Conservation (phyloP, 2,329 filamentous ascomycete genomes). For the Colletotrichum sp. region DNA sequence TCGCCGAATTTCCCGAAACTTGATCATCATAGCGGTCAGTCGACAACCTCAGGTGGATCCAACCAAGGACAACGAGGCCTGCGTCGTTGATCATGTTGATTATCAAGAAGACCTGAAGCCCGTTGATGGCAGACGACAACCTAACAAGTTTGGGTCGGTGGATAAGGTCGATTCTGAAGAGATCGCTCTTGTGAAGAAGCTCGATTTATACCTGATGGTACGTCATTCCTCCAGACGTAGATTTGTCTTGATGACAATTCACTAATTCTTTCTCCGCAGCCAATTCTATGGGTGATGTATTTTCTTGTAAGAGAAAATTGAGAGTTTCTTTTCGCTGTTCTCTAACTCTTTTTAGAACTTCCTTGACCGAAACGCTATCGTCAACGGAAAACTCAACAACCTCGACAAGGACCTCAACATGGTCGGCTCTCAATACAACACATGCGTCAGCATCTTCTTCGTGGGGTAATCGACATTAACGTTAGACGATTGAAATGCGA, state of each 20-base stretch:
- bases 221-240: background rate
- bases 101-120: background rate
- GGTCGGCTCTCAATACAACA: conserved; percentile 30
- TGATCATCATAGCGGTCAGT: background rate
- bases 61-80: background rate
- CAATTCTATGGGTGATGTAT: conserved; percentile 23
- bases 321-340: rapidly evolving
- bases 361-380: conserved; percentile 32
- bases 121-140: background rate
- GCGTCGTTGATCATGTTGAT: background rate
- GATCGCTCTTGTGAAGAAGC: conserved; percentile 36
- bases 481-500: background rate
- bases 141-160: conserved; percentile 40
- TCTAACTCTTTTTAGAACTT: background rate
- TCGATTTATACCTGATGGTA: conserved; percentile 37
- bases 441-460: conserved; percentile 21
- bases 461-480: background rate
- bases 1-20: background rate
- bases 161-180: conserved; percentile 42
- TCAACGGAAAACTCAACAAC: conserved; percentile 29
- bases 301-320: background rate
- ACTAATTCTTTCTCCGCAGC: background rate
- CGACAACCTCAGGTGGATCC: background rate
- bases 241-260: conserved; percentile 19
- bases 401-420: conserved; percentile 32